A percentile compares a stretch with the other conserved stretches of the same genome.
phyloP scores from a whole-genome alignment of 106 monocot genomes.

The Platanthera guangdongensis region DNA sequence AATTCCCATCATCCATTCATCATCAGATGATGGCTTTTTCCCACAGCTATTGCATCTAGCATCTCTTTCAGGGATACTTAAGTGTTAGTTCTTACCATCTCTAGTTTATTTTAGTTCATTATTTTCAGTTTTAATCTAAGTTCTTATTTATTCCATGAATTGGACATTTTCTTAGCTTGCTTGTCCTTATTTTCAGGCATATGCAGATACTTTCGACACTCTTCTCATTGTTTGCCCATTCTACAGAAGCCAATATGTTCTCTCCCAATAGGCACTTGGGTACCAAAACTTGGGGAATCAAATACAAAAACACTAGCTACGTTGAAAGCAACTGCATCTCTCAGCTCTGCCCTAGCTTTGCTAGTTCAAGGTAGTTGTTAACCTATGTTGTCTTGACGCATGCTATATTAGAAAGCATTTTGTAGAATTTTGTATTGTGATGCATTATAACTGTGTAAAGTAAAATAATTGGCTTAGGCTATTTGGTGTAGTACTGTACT shows the following conservation, averaged over 20 bases:
- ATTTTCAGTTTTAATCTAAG: background rate
- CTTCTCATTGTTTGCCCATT: conserved; percentile 65
- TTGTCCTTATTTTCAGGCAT: conserved; percentile 44
- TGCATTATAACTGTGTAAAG: background rate
- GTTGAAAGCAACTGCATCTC: conserved; percentile 71
- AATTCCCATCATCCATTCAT: conserved; percentile 76
- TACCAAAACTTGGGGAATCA: conserved; percentile 82
- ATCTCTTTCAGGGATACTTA: conserved; percentile 79
- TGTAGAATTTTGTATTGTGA: background rate
- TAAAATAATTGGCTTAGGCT: background rate
- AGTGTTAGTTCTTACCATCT: conserved; percentile 35
- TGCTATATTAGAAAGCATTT: conserved; percentile 4
- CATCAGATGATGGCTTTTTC: conserved; percentile 67
- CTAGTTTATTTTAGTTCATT: background rate
- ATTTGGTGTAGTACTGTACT: background rate
- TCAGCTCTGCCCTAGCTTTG: conserved; percentile 62
- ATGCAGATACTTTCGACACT: conserved; percentile 83
- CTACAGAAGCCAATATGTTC: conserved; percentile 66
- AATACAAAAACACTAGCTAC: conserved; percentile 63
- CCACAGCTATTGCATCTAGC: conserved; percentile 86
- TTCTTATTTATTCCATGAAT: background rate
- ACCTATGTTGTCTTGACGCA: background rate
- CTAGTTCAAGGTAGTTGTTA: conserved; percentile 65
- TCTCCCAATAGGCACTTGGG: conserved; percentile 75
- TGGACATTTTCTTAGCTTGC: background rate